A percentile compares a stretch with the other conserved stretches of the same genome.
Evolutionary conservation across 2,329 filamentous ascomycete species (phyloP).

Genomic region (Alternaria infectoria): DNA sequence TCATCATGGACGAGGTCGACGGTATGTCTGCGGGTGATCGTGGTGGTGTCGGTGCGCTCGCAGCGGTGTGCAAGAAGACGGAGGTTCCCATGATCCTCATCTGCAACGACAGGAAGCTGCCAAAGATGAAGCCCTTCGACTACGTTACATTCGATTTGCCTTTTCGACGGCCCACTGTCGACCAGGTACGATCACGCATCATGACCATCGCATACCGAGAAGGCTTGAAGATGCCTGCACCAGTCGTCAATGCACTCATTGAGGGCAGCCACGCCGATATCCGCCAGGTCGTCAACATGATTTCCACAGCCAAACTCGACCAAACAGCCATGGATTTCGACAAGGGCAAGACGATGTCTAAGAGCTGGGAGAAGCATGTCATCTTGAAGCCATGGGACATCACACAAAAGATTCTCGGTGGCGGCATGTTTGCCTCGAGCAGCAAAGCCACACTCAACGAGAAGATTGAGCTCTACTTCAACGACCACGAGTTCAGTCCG

Average conservation of each 20-base stretch:
- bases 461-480: constrained; percentile 98
- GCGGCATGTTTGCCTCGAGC: constrained; percentile 81
- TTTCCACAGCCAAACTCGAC: constrained; percentile 91
- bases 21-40: constrained; percentile 98
- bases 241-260: constrained; percentile 89
- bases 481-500: constrained; percentile 97
- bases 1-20: constrained; percentile 99
- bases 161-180: constrained; percentile 87
- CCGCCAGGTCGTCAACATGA: constrained; percentile 98
- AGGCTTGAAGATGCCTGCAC: constrained; percentile 80
- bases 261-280: constrained; percentile 97
- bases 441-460: constrained; percentile 92
- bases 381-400: constrained; percentile 99
- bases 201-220: constrained; percentile 96
- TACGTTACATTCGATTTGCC: constrained; percentile 81
- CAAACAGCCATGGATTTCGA: constrained; percentile 80
- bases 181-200: constrained; percentile 88
- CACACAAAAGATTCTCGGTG: constrained; percentile 86
- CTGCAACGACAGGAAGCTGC: constrained; percentile 90
- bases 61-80: constrained; percentile 93
- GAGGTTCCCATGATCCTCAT: constrained; percentile 95
- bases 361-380: constrained; percentile 97
- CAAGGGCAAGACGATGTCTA: constrained; percentile 90
- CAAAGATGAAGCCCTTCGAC: constrained; percentile 99
- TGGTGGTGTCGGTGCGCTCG: constrained; percentile 91